phyloP scores from a whole-genome alignment of 257 asterid species.

The Lycium ferocissimum region DNA sequence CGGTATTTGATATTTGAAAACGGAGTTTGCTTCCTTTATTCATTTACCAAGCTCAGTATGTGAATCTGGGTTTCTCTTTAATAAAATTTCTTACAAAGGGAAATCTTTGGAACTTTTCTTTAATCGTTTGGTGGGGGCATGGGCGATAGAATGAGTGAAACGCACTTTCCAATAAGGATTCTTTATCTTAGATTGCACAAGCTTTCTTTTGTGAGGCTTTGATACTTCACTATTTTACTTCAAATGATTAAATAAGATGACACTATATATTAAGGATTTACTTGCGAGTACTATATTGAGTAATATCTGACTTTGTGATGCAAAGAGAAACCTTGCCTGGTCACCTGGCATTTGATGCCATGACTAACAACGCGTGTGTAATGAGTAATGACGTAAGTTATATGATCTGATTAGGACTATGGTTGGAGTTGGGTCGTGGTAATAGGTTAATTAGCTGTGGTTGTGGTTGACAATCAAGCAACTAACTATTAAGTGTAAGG shows the following conservation, averaged over 20 bases:
- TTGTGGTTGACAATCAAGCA: neutral
- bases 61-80: neutral
- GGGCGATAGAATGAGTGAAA: neutral
- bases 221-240: neutral
- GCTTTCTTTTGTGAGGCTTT: neutral
- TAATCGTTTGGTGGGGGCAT: neutral
- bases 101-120: constrained; percentile 12
- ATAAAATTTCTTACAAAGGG: neutral
- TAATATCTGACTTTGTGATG: neutral
- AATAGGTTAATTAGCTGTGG: neutral
- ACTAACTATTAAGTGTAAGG: neutral
- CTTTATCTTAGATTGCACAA: neutral
- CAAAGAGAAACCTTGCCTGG: neutral
- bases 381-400: neutral
- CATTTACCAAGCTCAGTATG: neutral
- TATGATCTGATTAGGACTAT: neutral
- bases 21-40: neutral
- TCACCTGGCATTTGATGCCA: neutral
- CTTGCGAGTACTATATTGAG: neutral
- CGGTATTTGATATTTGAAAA: constrained; percentile 20
- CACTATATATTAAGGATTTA: neutral
- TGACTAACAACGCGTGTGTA: neutral
- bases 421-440: neutral
- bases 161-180: neutral
- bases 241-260: neutral